phyloP scores from a whole-genome alignment of 495 filamentous ascomycete genomes.

The Parachaetomium inaequale region DNA sequence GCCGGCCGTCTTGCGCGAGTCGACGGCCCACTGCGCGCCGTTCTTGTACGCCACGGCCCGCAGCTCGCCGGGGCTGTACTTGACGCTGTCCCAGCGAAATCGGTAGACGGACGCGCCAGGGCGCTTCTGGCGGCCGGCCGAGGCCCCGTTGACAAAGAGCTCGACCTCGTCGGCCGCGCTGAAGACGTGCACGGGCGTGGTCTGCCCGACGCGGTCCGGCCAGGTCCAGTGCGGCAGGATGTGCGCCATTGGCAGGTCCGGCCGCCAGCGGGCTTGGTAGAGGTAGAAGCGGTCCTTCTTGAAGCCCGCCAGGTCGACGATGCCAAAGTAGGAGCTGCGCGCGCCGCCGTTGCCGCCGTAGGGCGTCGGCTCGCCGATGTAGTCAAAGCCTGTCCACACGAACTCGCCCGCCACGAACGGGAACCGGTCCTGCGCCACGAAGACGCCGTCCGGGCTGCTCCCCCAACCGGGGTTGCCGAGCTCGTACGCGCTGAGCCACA shows the following conservation, averaged over 20 bases:
- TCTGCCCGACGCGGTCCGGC: slow-evolving; percentile 38
- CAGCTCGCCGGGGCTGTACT: slow-evolving; percentile 42
- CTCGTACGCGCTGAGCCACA: slow-evolving; percentile 46
- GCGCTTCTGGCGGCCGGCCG: slow-evolving; percentile 32
- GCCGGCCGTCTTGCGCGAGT: slow-evolving; percentile 35
- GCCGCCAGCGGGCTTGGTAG: slow-evolving; percentile 46
- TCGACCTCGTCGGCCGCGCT: slow-evolving; percentile 45
- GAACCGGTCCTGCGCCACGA: slow-evolving; percentile 42
- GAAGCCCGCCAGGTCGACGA: slow-evolving; percentile 50
- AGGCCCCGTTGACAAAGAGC: slow-evolving; percentile 47
- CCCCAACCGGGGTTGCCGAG: slow-evolving; percentile 41
- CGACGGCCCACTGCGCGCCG: slow-evolving; percentile 40
- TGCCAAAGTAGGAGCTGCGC: slow-evolving; percentile 48
- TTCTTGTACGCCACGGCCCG: slow-evolving; percentile 43
- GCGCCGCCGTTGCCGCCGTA: slow-evolving; percentile 37
- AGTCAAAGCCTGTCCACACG: slow-evolving; percentile 51
- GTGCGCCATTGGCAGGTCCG: slow-evolving; percentile 40
- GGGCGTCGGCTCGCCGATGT: slow-evolving; percentile 49
- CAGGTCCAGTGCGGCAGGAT: slow-evolving; percentile 53
- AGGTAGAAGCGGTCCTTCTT: slow-evolving; percentile 48
- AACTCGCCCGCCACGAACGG: slow-evolving; percentile 46
- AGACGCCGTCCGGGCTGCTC: slow-evolving; percentile 47
- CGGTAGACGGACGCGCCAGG: slow-evolving; percentile 37
- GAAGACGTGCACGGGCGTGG: slow-evolving; percentile 49
- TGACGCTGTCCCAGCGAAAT: slow-evolving; percentile 48